Conservation (phyloP, 176 grass and related monocot genomes). For the Zoysia pacifica region DNA sequence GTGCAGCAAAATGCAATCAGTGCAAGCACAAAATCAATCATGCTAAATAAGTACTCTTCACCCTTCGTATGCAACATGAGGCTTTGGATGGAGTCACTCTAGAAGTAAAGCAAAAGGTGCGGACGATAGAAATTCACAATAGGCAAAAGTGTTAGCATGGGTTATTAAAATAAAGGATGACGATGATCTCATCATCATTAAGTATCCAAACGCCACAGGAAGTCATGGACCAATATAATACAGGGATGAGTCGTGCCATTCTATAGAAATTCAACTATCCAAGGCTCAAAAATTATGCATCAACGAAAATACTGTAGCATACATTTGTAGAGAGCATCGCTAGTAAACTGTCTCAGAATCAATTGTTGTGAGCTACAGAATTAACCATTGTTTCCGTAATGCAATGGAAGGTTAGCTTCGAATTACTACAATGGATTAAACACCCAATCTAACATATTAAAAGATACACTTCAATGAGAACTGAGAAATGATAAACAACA, state of each 20-base stretch:
- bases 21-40: conserved; percentile 29
- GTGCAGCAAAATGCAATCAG: conserved; percentile 32
- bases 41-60: background rate
- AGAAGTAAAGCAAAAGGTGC: background rate
- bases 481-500: background rate
- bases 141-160: background rate
- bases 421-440: conserved; percentile 16
- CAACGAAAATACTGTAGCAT: background rate
- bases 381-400: background rate
- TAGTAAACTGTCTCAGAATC: background rate
- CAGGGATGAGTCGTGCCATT: background rate
- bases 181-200: background rate
- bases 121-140: background rate
- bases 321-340: background rate
- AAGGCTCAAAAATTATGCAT: background rate
- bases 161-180: background rate
- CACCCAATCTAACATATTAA: background rate
- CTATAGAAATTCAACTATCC: background rate
- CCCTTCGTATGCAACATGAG: background rate
- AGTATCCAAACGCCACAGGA: background rate
- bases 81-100: background rate
- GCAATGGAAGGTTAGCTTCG: background rate
- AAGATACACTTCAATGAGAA: conserved; percentile 13
- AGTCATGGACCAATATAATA: background rate
- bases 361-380: background rate